Evolutionary conservation across 1,139 yeast genomes (phyloP).

Genomic region (Pichia inconspicua): DNA sequence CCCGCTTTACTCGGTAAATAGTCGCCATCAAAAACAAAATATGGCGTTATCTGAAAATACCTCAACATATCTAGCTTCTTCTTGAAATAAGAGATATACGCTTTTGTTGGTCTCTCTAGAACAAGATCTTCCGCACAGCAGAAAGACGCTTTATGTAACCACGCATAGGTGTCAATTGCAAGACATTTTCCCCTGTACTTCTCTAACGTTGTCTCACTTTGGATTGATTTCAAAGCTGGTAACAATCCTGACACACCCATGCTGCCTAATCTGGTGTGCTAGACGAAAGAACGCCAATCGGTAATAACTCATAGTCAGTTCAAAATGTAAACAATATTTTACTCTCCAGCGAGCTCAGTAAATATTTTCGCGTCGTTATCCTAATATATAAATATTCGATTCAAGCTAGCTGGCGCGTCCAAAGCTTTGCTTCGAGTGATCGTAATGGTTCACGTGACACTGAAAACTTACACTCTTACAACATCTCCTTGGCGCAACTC

Average conservation of each 20-base stretch:
- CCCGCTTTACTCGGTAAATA: conserved; percentile 68
- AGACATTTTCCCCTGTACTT: conserved; percentile 66
- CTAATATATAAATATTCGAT: too few species aligned
- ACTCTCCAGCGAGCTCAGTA: background rate
- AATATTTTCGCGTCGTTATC: too few species aligned
- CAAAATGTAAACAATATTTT: background rate
- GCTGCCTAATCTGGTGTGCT: background rate
- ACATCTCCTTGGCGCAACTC: background rate
- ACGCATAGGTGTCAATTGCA: conserved; percentile 93
- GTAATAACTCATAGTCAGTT: background rate
- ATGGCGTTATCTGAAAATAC: conserved; percentile 68
- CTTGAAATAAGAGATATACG: conserved; percentile 53
- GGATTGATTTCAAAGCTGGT: conserved; percentile 67
- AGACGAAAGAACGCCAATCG: background rate
- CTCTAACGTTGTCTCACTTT: conserved; percentile 48
- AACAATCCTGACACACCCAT: conserved; percentile 83
- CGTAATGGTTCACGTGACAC: background rate
- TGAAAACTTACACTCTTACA: background rate
- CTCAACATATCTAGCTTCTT: conserved; percentile 58
- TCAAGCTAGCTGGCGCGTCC: too few species aligned
- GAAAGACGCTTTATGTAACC: conserved; percentile 86
- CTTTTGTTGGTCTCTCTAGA: conserved; percentile 58
- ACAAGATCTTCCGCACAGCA: conserved; percentile 84
- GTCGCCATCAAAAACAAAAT: conserved; percentile 92
- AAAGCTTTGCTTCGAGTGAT: too few species aligned